Evolutionary conservation across 768 basidiomycete genomes (phyloP).

Genomic region (Hirschioporus abietinus): DNA sequence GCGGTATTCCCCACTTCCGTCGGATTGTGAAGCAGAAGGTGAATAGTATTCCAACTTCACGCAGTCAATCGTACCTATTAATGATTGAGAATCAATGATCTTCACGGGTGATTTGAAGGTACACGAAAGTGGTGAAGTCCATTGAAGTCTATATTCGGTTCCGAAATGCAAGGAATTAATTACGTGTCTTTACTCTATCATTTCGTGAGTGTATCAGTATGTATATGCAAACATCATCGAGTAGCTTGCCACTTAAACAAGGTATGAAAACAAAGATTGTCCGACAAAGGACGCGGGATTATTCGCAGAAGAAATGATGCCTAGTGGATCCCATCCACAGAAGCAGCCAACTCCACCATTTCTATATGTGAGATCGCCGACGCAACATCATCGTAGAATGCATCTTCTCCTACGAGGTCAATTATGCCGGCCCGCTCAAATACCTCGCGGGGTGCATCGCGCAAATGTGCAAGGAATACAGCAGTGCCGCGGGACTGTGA

Average conservation of each 20-base stretch:
- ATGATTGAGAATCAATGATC: not conserved
- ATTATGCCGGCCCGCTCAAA: conserved; percentile 49
- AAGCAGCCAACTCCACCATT: not conserved
- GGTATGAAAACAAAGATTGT: no score
- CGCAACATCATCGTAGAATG: conserved; percentile 39
- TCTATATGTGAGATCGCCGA: conserved; percentile 37
- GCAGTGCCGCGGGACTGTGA: conserved; percentile 43
- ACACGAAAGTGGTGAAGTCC: not conserved
- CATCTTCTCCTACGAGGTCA: conserved; percentile 40
- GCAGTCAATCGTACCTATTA: not conserved
- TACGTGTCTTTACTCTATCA: not conserved
- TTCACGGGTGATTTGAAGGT: not conserved
- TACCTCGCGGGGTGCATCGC: conserved; percentile 31
- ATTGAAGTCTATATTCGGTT: not conserved
- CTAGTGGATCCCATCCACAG: not conserved
- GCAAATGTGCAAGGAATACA: conserved; percentile 48
- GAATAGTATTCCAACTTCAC: no score
- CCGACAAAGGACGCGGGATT: not conserved
- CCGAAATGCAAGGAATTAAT: conserved; percentile 1
- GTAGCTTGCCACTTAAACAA: not conserved
- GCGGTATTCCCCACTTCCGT: no score
- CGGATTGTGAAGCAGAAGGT: no score
- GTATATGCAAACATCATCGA: not conserved
- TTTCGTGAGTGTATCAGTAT: not conserved
- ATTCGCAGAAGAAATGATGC: not conserved